Evolutionary conservation across 2,329 filamentous ascomycete genomes (phyloP).

Genomic region (Pestalotiopsis sp.): DNA sequence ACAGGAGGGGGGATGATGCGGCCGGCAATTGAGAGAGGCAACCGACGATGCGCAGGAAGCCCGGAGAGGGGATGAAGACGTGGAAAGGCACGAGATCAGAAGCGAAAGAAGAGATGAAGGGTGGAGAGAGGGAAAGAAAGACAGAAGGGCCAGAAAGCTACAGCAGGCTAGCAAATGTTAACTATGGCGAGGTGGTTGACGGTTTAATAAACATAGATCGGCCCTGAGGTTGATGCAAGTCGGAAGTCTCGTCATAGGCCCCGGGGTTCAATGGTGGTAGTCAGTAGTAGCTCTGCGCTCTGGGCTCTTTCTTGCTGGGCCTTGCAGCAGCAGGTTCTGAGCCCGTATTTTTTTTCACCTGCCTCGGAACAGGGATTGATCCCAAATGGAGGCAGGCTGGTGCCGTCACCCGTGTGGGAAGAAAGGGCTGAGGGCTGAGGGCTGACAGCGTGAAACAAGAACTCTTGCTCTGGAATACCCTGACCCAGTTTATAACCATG

Average conservation of each 20-base stretch:
- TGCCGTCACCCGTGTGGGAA: not conserved
- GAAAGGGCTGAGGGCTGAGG: too few relatives aligned
- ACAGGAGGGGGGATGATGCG: not conserved
- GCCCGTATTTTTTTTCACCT: not conserved
- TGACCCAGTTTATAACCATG: not conserved
- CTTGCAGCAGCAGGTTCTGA: not conserved
- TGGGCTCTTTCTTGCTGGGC: not conserved
- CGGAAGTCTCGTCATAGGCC: not conserved
- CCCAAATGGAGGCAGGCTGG: not conserved
- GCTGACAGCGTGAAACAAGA: constrained; percentile 1
- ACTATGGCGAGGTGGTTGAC: not conserved
- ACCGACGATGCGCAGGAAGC: not conserved
- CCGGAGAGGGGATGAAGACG: not conserved
- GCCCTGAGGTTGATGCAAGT: not conserved
- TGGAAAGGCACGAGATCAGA: not conserved
- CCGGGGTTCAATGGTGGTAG: not conserved
- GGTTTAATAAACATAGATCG: not conserved
- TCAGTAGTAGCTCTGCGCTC: not conserved
- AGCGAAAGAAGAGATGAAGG: not conserved
- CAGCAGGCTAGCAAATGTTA: not conserved
- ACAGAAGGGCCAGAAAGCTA: not conserved
- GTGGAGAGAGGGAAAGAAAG: not conserved
- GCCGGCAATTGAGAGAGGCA: not conserved
- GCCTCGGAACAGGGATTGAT: not conserved
- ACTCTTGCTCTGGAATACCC: not conserved